These are phyloP conservation scores for Colletotrichum scovillei DNA, from an alignment of 2,329 filamentous ascomycete species.

Conservation along the genomic window DNA sequence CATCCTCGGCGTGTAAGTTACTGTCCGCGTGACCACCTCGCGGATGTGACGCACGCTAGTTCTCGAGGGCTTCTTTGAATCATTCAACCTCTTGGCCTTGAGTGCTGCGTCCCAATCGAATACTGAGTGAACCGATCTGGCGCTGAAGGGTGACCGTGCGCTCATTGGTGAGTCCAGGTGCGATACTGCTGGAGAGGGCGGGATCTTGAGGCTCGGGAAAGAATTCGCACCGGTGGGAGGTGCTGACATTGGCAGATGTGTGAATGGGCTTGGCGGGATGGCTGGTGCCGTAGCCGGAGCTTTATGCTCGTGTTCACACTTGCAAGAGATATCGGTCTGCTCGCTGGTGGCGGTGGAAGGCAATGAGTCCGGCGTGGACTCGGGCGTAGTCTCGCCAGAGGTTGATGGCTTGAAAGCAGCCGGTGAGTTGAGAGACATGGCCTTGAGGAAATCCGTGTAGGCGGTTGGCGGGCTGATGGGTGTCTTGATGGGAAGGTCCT, in stretches of 20 bases:
- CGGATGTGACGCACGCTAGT: conserved; percentile 78
- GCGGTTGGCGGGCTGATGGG: conserved; percentile 91
- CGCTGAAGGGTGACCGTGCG: conserved; percentile 80
- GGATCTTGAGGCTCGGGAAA: conserved; percentile 78
- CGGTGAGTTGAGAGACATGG: conserved; percentile 80
- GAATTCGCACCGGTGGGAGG: conserved; percentile 69
- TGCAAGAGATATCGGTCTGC: conserved; percentile 67
- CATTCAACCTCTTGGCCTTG: conserved; percentile 73
- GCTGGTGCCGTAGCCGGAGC: conserved; percentile 50
- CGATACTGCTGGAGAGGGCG: conserved; percentile 78
- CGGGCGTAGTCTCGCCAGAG: conserved; percentile 60
- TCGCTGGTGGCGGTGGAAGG: conserved; percentile 60
- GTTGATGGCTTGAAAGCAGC: conserved; percentile 63
- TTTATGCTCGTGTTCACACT: conserved; percentile 64
- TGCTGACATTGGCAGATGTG: conserved; percentile 68
- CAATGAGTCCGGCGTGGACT: conserved; percentile 49
- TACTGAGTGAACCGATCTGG: conserved; percentile 72
- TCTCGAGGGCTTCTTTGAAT: conserved; percentile 65
- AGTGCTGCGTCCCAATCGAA: conserved; percentile 83
- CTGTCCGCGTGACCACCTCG: conserved; percentile 93
- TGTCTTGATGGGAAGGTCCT: conserved; percentile 75
- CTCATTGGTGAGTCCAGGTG: conserved; percentile 77
- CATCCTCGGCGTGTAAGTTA: conserved; percentile 89
- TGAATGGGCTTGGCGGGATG: conserved; percentile 62
- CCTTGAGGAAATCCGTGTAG: conserved; percentile 93